Evolutionary conservation across 2,329 filamentous ascomycete species (phyloP).

Genomic region (Apiospora hydei): DNA sequence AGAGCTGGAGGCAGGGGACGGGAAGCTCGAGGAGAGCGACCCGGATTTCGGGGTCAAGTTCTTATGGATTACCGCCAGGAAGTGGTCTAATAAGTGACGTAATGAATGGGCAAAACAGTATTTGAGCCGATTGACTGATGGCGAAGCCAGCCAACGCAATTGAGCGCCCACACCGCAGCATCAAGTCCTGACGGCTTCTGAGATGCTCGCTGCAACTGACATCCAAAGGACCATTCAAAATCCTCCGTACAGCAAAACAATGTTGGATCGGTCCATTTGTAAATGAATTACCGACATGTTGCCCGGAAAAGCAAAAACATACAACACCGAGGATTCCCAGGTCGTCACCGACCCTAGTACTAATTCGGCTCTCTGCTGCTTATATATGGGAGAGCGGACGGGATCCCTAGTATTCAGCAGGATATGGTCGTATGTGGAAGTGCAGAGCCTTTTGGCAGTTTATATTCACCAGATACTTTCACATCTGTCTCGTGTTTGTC

Average conservation of each 20-base stretch:
- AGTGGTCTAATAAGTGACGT: background rate
- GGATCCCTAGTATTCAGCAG: background rate
- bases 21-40: conserved; percentile 17
- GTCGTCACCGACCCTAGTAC: conserved; percentile 22
- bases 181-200: background rate
- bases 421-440: conserved; percentile 8
- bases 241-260: background rate
- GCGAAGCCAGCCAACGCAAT: background rate
- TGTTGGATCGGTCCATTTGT: background rate
- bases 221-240: background rate
- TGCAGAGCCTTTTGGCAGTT: background rate
- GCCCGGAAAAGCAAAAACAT: background rate
- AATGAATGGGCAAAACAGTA: background rate
- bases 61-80: conserved; percentile 49
- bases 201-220: background rate
- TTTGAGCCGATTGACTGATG: background rate
- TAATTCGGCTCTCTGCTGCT: conserved; percentile 12
- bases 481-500: background rate
- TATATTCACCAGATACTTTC: background rate
- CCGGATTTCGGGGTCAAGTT: conserved; percentile 41
- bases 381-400: conserved; percentile 15
- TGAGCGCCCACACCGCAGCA: background rate
- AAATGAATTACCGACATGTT: background rate
- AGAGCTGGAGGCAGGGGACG: conserved; percentile 39
- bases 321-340: conserved; percentile 22